These are phyloP conservation scores for Cytospora leucostoma DNA, from an alignment of 2,329 filamentous ascomycete species.

Conservation along the genomic window DNA sequence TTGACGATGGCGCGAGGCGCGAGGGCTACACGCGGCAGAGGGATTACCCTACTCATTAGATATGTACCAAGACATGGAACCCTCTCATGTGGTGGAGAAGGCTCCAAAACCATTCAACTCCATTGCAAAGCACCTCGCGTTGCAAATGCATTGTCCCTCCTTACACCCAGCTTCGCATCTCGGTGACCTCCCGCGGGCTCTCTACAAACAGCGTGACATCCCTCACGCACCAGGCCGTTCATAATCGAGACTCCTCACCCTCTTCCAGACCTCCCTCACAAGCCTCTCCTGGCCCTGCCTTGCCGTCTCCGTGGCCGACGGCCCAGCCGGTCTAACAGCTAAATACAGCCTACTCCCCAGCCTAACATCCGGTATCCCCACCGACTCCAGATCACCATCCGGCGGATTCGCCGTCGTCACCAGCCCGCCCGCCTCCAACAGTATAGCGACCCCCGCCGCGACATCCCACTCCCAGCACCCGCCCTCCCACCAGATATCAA, in stretches of 20 bases:
- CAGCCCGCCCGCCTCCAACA: slow-evolving; percentile 72
- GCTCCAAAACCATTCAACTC: slow-evolving; percentile 20
- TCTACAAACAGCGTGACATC: background rate
- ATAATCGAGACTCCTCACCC: slow-evolving; percentile 68
- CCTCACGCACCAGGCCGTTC: slow-evolving; percentile 58
- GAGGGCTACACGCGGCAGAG: slow-evolving; percentile 16
- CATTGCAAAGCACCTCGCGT: background rate
- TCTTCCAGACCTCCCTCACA: slow-evolving; percentile 71
- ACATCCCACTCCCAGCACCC: slow-evolving; percentile 85
- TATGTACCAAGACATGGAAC: slow-evolving; percentile 22
- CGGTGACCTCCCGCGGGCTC: no score
- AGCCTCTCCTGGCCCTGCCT: slow-evolving; percentile 69
- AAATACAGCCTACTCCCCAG: slow-evolving; percentile 71
- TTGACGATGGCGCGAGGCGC: slow-evolving; percentile 8
- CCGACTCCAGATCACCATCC: slow-evolving; percentile 50
- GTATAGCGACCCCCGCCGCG: slow-evolving; percentile 71
- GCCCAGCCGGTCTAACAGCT: slow-evolving; percentile 68
- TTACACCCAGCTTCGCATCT: no score
- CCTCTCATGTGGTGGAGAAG: background rate
- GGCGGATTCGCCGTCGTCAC: slow-evolving; percentile 76
- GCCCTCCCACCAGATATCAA: slow-evolving; percentile 84
- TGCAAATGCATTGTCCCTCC: background rate
- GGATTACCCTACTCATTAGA: slow-evolving; percentile 24
- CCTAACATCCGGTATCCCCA: slow-evolving; percentile 58
- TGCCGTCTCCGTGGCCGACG: slow-evolving; percentile 61